These are phyloP conservation scores for Ustilago shanxiensis DNA, from an alignment of 1,284 basidiomycete species.

Conservation along the genomic window DNA sequence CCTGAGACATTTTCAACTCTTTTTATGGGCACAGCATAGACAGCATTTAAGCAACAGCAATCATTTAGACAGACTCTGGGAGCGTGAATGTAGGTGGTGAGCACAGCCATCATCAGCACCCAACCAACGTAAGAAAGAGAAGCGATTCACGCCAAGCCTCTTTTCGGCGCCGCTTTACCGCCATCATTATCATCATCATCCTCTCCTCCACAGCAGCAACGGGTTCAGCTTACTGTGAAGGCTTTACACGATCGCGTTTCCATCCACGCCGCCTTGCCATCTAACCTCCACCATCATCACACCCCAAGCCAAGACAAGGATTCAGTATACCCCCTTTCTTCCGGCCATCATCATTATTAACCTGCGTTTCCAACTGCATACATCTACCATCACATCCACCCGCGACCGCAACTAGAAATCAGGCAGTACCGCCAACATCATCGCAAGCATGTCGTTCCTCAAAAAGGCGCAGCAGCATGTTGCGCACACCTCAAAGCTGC, in stretches of 20 bases:
- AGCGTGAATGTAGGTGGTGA: too few species aligned
- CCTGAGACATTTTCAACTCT: neutral
- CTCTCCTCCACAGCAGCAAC: neutral
- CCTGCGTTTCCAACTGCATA: constrained; percentile 5
- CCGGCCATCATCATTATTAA: neutral
- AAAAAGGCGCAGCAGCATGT: constrained; percentile 72
- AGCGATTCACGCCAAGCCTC: neutral
- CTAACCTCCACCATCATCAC: constrained; percentile 9
- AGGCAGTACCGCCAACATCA: neutral
- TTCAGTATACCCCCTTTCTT: constrained; percentile 26
- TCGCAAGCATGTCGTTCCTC: constrained; percentile 60
- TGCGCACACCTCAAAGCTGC: constrained; percentile 82
- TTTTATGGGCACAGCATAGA: constrained; percentile 7
- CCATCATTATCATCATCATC: constrained; percentile 3
- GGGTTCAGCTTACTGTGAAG: neutral
- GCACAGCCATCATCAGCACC: neutral
- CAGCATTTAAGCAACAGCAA: too few species aligned
- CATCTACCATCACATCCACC: neutral
- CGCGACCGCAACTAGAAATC: neutral
- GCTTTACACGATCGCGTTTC: neutral
- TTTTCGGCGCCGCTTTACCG: neutral
- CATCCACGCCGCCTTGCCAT: constrained; percentile 3
- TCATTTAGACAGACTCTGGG: too few species aligned
- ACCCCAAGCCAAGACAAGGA: constrained; percentile 10
- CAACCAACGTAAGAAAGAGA: neutral